Evolutionary conservation across 2,329 filamentous ascomycete genomes (phyloP), one percentile per base, ranked within the genome.

Genomic region (Claviceps humidiphila): DNA sequence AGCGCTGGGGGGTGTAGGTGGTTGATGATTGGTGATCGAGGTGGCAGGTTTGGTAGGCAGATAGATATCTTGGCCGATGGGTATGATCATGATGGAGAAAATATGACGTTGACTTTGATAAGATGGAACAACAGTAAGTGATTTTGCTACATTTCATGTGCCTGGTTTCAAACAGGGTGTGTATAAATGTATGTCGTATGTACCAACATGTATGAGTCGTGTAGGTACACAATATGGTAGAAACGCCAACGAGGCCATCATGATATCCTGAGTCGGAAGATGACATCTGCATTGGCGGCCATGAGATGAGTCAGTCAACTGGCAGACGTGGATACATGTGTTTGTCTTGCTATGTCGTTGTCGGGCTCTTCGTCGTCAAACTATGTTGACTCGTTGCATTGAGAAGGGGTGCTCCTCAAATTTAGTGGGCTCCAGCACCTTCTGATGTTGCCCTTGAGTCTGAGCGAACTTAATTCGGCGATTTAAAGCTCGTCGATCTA

Each of bases 391-490:
- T 49, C 66, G 30, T 34, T 11, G 9, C 9, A 9, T 62, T 7
- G 52, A 47, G 54, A 76, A 74, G 1, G 71, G 68, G 50, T 79
- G 75, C n/a, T 79, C 74, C 47, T 80, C 74, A 43, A 80, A 64
- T 54, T 78, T 75, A 73, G 77, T 77, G 1, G 76, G 80, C 8
- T 66, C 67, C 58, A 80, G 69, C 2, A 77, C 76, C 45, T 71
- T 74, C 55, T 73, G 72, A 56, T 81, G 81, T 9, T 81, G 68
- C 59, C 81, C 78, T 57, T 80, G 77, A 0, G 76, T 79, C 53
- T 81, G 67, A 30, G 73, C 76, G 30, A 76, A 71, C 58, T 78
- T 79, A 52, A 80, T 64, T 26, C 78, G 74, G 80, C 75, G 38
- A 79, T 64, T 44, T 80, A 11, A 34, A 63, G n/a, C 76, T 69